Conservation (phyloP, 169 alveolate species). For the Sarcocystis neurona region DNA sequence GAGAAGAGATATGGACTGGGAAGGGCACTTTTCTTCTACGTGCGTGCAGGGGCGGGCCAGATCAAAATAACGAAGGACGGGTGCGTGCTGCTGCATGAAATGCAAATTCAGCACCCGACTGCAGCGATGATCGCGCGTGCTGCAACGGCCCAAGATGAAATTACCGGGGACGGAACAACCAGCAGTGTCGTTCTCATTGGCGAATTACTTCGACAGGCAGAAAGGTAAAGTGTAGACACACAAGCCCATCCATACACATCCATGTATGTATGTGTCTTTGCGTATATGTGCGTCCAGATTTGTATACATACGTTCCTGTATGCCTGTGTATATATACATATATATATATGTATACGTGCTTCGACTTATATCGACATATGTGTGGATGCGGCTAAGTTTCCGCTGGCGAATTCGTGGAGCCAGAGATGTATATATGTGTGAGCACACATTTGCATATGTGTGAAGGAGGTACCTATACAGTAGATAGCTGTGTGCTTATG, state of each 20-base stretch:
- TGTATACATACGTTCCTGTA: neutral
- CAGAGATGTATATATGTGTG: no score
- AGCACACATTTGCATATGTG: no score
- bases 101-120: slow-evolving; percentile 99
- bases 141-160: slow-evolving; percentile 98
- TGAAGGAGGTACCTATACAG: no score
- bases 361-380: no score
- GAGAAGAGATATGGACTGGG: no score
- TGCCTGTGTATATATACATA: neutral
- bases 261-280: neutral
- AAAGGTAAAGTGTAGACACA: neutral
- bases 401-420: no score
- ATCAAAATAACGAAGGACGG: slow-evolving; percentile 66
- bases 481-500: no score
- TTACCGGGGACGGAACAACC: slow-evolving; percentile 98
- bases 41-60: slow-evolving; percentile 63
- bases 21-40: neutral
- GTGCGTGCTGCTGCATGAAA: slow-evolving; percentile 94
- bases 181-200: slow-evolving; percentile 95
- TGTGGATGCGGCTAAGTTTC: no score
- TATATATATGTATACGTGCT: neutral
- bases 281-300: no score
- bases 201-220: slow-evolving; percentile 79
- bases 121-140: slow-evolving; percentile 99
- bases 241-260: neutral